A percentile compares a stretch with the other conserved stretches of the same genome.
Conservation (phyloP, 176 grass and related monocot species). For the Raddia guianensis region DNA sequence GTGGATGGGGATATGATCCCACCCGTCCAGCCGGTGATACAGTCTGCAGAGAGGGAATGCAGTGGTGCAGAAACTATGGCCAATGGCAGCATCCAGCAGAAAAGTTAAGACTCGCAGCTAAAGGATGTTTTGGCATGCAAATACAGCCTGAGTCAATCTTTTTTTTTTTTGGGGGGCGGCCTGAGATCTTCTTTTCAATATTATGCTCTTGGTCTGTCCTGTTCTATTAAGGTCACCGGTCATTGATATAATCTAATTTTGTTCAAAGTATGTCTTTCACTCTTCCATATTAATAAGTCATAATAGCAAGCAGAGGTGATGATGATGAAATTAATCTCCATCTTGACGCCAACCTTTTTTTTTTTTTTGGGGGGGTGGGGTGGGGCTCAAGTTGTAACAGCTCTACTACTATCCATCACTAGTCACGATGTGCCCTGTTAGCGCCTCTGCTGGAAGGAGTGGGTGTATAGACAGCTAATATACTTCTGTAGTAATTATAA, state of each 20-base stretch:
- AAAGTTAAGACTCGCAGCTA: slow-evolving; percentile 26
- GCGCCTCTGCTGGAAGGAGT: not conserved
- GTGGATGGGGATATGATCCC: slow-evolving; percentile 47
- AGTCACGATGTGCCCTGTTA: not conserved
- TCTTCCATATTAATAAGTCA: not conserved
- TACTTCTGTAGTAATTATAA: not conserved
- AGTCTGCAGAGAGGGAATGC: slow-evolving; percentile 25
- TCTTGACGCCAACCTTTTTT: not conserved
- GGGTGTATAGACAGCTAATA: not conserved
- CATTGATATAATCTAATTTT: not conserved
- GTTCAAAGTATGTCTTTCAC: slow-evolving; percentile 11
- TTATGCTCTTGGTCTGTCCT: slow-evolving; percentile 1
- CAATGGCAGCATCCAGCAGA: slow-evolving; percentile 36
- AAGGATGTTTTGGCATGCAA: slow-evolving; percentile 9
- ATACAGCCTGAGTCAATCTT: slow-evolving; percentile 32
- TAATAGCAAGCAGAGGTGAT: not conserved
- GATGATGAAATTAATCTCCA: not conserved
- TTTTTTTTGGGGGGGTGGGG: too few relatives aligned
- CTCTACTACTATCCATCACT: not conserved
- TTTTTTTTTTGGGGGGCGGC: not conserved
- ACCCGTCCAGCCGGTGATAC: slow-evolving; percentile 50
- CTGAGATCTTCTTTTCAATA: not conserved
- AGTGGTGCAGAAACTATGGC: not conserved
- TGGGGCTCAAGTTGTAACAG: not conserved
- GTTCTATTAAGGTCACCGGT: not conserved